Evolutionary conservation across 257 asterid species (phyloP).

Genomic region (Rehmannia glutinosa): DNA sequence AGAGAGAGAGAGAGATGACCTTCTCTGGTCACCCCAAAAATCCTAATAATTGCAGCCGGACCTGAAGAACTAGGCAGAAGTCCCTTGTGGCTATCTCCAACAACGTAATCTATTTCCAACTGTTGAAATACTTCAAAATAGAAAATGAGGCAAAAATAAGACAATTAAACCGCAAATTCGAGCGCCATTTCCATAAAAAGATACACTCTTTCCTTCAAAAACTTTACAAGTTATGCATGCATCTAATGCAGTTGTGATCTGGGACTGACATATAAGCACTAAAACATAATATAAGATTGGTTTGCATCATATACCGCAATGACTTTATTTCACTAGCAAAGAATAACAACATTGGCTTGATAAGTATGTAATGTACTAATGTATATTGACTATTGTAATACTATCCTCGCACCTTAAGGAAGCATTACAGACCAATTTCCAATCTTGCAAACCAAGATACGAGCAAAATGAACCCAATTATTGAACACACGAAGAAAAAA

Average conservation of each 20-base stretch:
- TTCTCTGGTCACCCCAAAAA: constrained; percentile 90
- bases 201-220: background rate
- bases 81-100: constrained; percentile 74
- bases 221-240: background rate
- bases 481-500: background rate
- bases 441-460: background rate
- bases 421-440: background rate
- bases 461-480: background rate
- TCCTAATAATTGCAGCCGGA: constrained; percentile 78
- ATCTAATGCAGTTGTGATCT: background rate
- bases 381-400: background rate
- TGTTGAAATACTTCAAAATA: constrained; percentile 71
- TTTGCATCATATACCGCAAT: background rate
- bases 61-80: constrained; percentile 71
- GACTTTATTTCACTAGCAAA: background rate
- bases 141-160: background rate
- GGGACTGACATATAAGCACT: background rate
- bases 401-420: background rate
- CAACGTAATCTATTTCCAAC: constrained; percentile 85
- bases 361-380: too few relatives aligned
- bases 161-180: background rate
- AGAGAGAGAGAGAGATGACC: constrained; percentile 39
- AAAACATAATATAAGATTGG: background rate
- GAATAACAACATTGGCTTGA: background rate
- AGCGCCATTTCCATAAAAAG: background rate